Conservation (phyloP, 176 grass and related monocot species). For the Aegilops umbellulata region DNA sequence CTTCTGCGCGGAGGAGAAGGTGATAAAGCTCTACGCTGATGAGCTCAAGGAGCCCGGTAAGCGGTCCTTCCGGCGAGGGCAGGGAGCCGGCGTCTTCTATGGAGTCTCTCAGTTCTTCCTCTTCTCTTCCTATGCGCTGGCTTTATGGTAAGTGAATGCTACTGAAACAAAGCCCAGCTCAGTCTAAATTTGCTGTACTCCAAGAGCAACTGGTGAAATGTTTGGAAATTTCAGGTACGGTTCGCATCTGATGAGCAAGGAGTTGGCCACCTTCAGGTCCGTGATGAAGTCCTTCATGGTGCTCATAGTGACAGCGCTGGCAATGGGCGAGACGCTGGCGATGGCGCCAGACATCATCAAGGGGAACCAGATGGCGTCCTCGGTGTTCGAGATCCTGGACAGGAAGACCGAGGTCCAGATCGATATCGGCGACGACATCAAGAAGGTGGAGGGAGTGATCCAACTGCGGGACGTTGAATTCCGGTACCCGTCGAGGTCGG, state of each 20-base stretch:
- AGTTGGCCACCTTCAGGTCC: constrained; percentile 77
- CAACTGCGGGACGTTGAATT: constrained; percentile 76
- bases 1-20: constrained; percentile 93
- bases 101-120: constrained; percentile 97
- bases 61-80: constrained; percentile 82
- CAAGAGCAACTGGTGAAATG: background rate
- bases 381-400: constrained; percentile 87
- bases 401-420: constrained; percentile 70
- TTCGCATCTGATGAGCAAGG: constrained; percentile 79
- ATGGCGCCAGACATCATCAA: constrained; percentile 93
- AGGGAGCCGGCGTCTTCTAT: constrained; percentile 84
- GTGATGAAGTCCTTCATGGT: constrained; percentile 99
- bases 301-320: constrained; percentile 85
- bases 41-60: constrained; percentile 78
- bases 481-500: constrained; percentile 76
- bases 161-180: background rate
- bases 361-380: constrained; percentile 93
- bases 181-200: background rate
- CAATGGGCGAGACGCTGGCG: constrained; percentile 83
- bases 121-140: constrained; percentile 82
- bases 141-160: constrained; percentile 69
- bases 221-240: constrained; percentile 64
- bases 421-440: constrained; percentile 70
- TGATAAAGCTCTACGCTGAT: constrained; percentile 72
- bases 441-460: constrained; percentile 66